Evolutionary conservation across 106 monocot genomes (phyloP), one percentile per base, ranked within the genome.

Genomic region (Xerophyta viscosa): DNA sequence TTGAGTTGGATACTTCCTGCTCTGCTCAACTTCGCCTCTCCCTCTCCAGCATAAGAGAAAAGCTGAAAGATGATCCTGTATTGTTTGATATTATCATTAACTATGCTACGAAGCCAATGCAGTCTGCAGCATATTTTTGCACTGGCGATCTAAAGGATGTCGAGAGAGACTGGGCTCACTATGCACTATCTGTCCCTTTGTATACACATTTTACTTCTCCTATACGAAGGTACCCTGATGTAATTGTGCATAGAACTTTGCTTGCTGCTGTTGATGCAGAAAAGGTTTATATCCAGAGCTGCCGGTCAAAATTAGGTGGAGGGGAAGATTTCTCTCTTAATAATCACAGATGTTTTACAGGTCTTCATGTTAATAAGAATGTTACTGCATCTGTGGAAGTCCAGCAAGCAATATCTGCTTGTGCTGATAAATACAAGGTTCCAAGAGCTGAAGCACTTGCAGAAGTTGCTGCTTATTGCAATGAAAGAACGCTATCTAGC

Each of bases 161-260:
- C 56, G 66, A 75, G 56, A 52, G 83, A 72, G 84, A 88, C 20
- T 96, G 94, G 88, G 75, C 71, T 46, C 94, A 96, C 67, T 96
- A 88, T 70, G 66, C 81, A 29, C 54, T 96, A 23, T 81, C 84
- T 23, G 59, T 81, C 55, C 84, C 88, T 8, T 68, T 65, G 4
- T 96, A 96, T 31, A 96, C 94, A 22, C 94, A 96, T 72, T 96
- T 96, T 46, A 88, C 88, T 10, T 88, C 88, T 8, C 88, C 94
- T 29, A 52, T 96, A 39, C 62, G 94, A 39, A 84, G 94, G 60
- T 96, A 96, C 58, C 78, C 94, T 59, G 94, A 96, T 68, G 78
- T 96, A 59, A 46, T 96, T 67, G 94, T 88, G 19, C 94, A 96
- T 45, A 62, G 94, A 28, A 96, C 58, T 8, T 63, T 96, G 20